Conservation (phyloP, 2,329 filamentous ascomycete genomes). For the Coniella vitis region DNA sequence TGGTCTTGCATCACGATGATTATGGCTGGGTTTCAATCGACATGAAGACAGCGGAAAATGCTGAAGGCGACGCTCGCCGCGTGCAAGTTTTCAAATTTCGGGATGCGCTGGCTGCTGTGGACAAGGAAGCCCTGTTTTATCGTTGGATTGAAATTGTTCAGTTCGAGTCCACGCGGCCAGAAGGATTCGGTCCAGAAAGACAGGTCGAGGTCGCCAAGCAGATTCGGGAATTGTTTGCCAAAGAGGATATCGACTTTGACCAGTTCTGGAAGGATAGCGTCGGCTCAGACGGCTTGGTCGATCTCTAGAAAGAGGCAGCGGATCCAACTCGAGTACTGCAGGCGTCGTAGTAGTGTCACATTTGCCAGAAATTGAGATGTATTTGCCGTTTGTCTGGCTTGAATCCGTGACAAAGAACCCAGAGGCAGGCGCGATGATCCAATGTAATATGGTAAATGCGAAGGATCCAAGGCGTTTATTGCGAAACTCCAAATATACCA, state of each 20-base stretch:
- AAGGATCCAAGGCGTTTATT: no score
- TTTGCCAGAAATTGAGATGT: no score
- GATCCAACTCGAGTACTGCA: no score
- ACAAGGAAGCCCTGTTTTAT: conserved; percentile 85
- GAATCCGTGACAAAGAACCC: no score
- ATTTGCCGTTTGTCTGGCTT: no score
- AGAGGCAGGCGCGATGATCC: no score
- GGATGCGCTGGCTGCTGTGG: conserved; percentile 65
- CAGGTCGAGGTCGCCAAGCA: conserved; percentile 67
- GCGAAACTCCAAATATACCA: no score
- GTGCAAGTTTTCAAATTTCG: conserved; percentile 76
- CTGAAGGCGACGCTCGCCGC: conserved; percentile 55
- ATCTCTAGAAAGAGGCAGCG: conserved; percentile 18
- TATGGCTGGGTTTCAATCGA: conserved; percentile 68
- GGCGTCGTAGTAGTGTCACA: no score
- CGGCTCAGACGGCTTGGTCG: conserved; percentile 29
- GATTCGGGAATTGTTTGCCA: conserved; percentile 68
- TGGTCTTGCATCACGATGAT: conserved; percentile 61
- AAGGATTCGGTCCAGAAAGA: conserved; percentile 68
- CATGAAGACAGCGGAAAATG: conserved; percentile 36
- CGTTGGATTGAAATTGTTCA: conserved; percentile 90
- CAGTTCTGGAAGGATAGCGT: conserved; percentile 65
- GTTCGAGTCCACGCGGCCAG: conserved; percentile 72
- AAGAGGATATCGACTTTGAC: conserved; percentile 75
- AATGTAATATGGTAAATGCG: no score